Evolutionary conservation across 2,329 filamentous ascomycete species (phyloP).

Genomic region (Diaporthe citriasiana): DNA sequence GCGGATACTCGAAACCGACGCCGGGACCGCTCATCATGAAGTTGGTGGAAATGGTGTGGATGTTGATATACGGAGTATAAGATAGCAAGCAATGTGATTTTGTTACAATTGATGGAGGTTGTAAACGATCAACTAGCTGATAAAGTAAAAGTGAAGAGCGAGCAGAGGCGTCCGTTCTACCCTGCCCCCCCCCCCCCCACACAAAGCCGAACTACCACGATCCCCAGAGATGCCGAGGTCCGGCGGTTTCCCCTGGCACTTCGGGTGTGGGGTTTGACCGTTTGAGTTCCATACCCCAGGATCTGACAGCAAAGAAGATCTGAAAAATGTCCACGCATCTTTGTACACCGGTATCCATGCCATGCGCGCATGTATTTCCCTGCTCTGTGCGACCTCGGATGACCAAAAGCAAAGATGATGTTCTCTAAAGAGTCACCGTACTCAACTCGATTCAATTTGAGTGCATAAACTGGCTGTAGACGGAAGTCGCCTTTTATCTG

Average conservation of each 20-base stretch:
- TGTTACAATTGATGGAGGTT: background rate
- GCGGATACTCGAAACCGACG: conserved; percentile 84
- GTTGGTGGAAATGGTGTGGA: background rate
- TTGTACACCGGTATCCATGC: background rate
- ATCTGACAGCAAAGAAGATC: conserved; percentile 15
- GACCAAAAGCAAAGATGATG: background rate
- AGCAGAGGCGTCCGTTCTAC: background rate
- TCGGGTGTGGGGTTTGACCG: conserved; percentile 38
- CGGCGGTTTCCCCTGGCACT: conserved; percentile 29
- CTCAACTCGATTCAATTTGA: too few species aligned
- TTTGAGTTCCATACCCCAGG: conserved; percentile 2
- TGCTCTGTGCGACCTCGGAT: background rate
- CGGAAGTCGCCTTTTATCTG: too few species aligned
- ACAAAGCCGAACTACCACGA: conserved; percentile 23
- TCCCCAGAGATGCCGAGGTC: conserved; percentile 41
- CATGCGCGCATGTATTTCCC: background rate
- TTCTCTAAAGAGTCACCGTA: background rate
- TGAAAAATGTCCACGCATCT: background rate
- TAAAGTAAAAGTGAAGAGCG: background rate
- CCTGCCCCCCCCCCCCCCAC: background rate
- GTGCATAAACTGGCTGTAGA: too few species aligned
- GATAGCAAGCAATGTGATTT: conserved; percentile 41
- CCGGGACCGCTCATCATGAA: conserved; percentile 64
- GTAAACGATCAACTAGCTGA: background rate
- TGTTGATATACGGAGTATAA: conserved; percentile 40